Percentiles rank a stretch among this genome's conserved stretches.
phyloP scores from a whole-genome alignment of 169 alveolate species.

The Besnoitia besnoiti region DNA sequence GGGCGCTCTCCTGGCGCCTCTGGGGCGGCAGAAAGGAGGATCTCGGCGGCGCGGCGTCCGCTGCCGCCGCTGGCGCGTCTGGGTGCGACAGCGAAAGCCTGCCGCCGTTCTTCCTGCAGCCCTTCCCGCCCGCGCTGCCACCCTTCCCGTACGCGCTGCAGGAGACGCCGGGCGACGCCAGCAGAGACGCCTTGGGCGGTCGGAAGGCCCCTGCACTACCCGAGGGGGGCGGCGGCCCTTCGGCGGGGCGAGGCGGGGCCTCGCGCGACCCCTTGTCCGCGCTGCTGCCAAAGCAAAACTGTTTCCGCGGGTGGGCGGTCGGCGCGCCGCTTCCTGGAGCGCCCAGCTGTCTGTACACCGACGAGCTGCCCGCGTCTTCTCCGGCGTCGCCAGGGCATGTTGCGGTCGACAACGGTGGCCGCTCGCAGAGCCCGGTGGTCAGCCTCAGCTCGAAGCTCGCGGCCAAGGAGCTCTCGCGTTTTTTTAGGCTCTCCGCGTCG shows the following conservation, averaged over 20 bases:
- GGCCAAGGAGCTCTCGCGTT: not conserved
- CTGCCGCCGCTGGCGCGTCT: not conserved
- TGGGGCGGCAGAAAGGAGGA: too few species aligned
- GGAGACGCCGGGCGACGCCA: not conserved
- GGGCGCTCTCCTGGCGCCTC: too few species aligned
- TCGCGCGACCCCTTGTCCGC: not conserved
- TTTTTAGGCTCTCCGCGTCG: slow-evolving; percentile 30
- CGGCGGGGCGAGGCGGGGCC: too few species aligned
- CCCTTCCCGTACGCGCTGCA: not conserved
- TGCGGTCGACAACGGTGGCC: not conserved
- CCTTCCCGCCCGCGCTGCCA: not conserved
- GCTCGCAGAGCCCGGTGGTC: slow-evolving; percentile 14
- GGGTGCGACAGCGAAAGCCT: not conserved
- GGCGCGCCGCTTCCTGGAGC: not conserved
- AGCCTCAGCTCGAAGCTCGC: not conserved
- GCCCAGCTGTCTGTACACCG: not conserved
- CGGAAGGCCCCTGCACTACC: too few species aligned
- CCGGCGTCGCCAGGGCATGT: not conserved
- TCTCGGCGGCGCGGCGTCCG: slow-evolving; percentile 26
- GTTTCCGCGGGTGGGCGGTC: not conserved
- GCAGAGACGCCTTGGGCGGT: not conserved
- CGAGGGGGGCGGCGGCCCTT: too few species aligned
- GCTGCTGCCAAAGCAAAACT: not conserved
- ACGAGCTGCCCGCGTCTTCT: not conserved
- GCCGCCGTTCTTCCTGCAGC: not conserved